A percentile compares a stretch with the other conserved stretches of the same genome.
These are phyloP conservation scores for Boletellus ananiceps DNA, from an alignment of 768 basidiomycete genomes.

Conservation along the genomic window DNA sequence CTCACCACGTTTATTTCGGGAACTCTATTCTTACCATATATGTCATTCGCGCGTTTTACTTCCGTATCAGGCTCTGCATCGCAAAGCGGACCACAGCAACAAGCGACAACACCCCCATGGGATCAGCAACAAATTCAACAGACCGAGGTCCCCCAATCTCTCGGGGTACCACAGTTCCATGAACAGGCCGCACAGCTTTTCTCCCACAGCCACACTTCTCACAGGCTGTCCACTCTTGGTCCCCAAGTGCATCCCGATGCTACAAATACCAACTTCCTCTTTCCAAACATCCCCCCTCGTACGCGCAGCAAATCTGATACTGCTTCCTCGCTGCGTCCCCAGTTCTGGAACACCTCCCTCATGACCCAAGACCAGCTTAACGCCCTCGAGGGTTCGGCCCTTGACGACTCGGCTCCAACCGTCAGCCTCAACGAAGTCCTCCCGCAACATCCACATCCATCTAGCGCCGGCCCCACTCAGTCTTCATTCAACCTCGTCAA, in stretches of 20 bases:
- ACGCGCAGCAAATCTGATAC: constrained; percentile 60
- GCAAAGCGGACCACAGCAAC: constrained; percentile 33
- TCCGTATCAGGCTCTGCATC: constrained; percentile 27
- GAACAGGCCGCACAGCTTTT: constrained; percentile 30
- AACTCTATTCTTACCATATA: constrained; percentile 28
- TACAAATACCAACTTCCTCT: constrained; percentile 37
- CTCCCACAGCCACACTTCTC: constrained; percentile 33
- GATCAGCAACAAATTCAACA: constrained; percentile 36
- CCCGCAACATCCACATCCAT: constrained; percentile 26
- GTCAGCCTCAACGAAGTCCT: constrained; percentile 29
- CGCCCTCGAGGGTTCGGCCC: constrained; percentile 33
- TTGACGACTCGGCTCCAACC: constrained; percentile 35
- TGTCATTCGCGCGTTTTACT: constrained; percentile 22
- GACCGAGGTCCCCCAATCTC: constrained; percentile 27
- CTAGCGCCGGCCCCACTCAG: constrained; percentile 23
- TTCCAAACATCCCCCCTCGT: constrained; percentile 38
- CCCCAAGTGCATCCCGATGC: constrained; percentile 30
- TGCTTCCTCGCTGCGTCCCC: constrained; percentile 44
- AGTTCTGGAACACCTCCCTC: constrained; percentile 44
- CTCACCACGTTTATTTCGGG: constrained; percentile 31
- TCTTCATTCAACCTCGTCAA: constrained; percentile 27
- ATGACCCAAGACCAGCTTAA: constrained; percentile 36
- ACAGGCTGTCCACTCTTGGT: constrained; percentile 33
- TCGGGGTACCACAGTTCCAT: constrained; percentile 27
- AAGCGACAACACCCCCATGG: constrained; percentile 31